Evolutionary conservation across 1,139 yeast species (phyloP).

Genomic region (Taphrina flavorubra): DNA sequence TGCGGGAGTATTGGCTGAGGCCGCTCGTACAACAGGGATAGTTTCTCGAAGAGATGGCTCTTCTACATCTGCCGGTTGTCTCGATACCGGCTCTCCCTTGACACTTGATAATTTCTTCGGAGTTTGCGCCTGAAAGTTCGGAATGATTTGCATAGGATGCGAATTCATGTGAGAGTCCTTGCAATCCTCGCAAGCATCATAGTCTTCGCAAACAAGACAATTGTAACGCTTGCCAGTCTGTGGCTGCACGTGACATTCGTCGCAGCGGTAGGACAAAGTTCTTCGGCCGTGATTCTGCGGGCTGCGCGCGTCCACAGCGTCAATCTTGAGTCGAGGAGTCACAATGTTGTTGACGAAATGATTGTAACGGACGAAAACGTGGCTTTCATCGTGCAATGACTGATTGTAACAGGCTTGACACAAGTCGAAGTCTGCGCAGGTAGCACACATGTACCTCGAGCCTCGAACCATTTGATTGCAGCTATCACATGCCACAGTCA

Average conservation of each 20-base stretch:
- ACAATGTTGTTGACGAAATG: slow-evolving; percentile 20
- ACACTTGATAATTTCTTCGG: not conserved
- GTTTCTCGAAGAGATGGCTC: not conserved
- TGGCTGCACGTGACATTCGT: slow-evolving; percentile 10
- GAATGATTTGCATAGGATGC: slow-evolving; percentile 26
- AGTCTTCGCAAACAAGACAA: slow-evolving; percentile 51
- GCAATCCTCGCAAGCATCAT: slow-evolving; percentile 48
- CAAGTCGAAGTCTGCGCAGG: slow-evolving; percentile 58
- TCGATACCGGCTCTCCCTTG: not conserved
- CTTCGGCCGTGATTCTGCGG: not conserved
- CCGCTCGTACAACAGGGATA: not conserved
- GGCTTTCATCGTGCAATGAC: slow-evolving; percentile 8
- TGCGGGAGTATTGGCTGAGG: not conserved
- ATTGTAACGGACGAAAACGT: slow-evolving; percentile 31
- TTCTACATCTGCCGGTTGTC: not conserved
- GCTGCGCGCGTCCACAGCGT: not conserved
- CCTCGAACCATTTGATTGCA: slow-evolving; percentile 51
- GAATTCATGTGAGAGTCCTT: not conserved
- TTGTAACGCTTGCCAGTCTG: slow-evolving; percentile 49
- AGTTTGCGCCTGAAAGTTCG: not conserved
- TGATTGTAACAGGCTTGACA: slow-evolving; percentile 54
- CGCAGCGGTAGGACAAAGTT: not conserved
- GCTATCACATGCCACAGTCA: slow-evolving; percentile 43
- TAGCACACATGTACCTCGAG: slow-evolving; percentile 56
- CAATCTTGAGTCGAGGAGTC: slow-evolving; percentile 15